These are phyloP conservation scores for Gnomoniopsis sp. DNA, from an alignment of 2,329 filamentous ascomycete species.

Conservation along the genomic window DNA sequence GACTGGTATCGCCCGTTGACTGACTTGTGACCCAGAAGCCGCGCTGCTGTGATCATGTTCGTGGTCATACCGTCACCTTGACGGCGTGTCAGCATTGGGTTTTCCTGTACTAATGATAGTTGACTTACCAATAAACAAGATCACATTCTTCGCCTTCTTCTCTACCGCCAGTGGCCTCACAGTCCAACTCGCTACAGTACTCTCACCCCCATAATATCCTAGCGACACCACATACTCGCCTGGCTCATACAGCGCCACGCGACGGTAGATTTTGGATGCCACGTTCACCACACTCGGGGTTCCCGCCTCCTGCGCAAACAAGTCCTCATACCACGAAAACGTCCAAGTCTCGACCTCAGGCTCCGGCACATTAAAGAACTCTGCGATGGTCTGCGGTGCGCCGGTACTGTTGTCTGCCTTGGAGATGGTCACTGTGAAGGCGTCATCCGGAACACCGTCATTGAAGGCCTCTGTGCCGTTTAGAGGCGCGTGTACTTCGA, in stretches of 20 bases:
- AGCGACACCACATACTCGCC: constrained; percentile 76
- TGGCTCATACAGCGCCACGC: constrained; percentile 72
- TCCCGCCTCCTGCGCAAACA: constrained; percentile 70
- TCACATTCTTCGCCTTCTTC: constrained; percentile 79
- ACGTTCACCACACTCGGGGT: constrained; percentile 75
- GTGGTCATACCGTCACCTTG: constrained; percentile 61
- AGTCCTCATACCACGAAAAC: constrained; percentile 82
- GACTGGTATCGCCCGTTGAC: constrained; percentile 83
- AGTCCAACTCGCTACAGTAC: constrained; percentile 71
- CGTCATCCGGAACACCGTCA: constrained; percentile 64
- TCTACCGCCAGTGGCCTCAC: constrained; percentile 68
- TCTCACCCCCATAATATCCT: constrained; percentile 69
- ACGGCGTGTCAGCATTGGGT: background rate
- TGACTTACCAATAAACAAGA: constrained; percentile 74
- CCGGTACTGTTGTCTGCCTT: constrained; percentile 52
- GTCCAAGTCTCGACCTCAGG: constrained; percentile 76
- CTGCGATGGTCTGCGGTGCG: constrained; percentile 37
- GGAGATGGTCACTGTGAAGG: constrained; percentile 71
- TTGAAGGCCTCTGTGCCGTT: constrained; percentile 79
- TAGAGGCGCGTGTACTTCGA: constrained; percentile 76
- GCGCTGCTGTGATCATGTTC: constrained; percentile 77
- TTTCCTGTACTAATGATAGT: background rate
- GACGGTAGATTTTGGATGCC: constrained; percentile 73
- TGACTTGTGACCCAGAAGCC: constrained; percentile 75
- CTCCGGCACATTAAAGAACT: constrained; percentile 68